A percentile compares a stretch with the other conserved stretches of the same genome.
Evolutionary conservation across 2,329 filamentous ascomycete genomes (phyloP).

Genomic region (Pseudogymnoascus pannorum): DNA sequence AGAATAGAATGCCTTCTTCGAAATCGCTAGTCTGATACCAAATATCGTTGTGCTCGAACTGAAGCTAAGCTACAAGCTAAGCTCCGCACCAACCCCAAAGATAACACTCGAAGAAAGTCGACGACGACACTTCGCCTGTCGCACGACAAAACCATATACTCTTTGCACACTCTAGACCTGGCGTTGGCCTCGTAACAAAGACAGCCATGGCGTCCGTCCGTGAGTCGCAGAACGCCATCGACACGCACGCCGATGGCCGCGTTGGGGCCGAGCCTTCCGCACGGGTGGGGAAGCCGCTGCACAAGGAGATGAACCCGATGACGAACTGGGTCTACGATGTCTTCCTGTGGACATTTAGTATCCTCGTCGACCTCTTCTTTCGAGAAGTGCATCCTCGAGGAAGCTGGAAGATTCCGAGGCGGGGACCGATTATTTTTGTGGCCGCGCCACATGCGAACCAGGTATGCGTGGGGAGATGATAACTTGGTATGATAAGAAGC

Average conservation of each 20-base stretch:
- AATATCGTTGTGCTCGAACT: neutral
- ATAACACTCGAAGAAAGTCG: neutral
- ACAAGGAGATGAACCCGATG: slow-evolving; percentile 60
- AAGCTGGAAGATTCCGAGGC: slow-evolving; percentile 87
- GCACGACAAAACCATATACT: neutral
- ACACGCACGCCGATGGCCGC: neutral
- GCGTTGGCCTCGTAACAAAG: neutral
- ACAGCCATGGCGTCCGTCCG: neutral
- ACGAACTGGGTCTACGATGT: slow-evolving; percentile 69
- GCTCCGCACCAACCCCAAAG: neutral
- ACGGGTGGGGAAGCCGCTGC: slow-evolving; percentile 12
- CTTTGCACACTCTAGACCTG: neutral
- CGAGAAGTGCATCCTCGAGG: slow-evolving; percentile 92
- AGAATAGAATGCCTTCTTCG: neutral
- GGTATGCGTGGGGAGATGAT: slow-evolving; percentile 39
- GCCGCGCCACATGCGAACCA: slow-evolving; percentile 96
- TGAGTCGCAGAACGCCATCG: neutral
- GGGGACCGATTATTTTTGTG: slow-evolving; percentile 88
- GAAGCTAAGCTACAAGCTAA: neutral
- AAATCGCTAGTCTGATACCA: neutral
- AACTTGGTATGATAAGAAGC: neutral
- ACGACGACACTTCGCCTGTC: neutral
- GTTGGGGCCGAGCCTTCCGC: slow-evolving; percentile 16
- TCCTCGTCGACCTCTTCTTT: slow-evolving; percentile 95
- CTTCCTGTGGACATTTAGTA: slow-evolving; percentile 68